Percentiles rank a stretch among this genome's conserved stretches.
Conservation (phyloP, 2,329 filamentous ascomycete species). For the Knoxdaviesia capensis region DNA sequence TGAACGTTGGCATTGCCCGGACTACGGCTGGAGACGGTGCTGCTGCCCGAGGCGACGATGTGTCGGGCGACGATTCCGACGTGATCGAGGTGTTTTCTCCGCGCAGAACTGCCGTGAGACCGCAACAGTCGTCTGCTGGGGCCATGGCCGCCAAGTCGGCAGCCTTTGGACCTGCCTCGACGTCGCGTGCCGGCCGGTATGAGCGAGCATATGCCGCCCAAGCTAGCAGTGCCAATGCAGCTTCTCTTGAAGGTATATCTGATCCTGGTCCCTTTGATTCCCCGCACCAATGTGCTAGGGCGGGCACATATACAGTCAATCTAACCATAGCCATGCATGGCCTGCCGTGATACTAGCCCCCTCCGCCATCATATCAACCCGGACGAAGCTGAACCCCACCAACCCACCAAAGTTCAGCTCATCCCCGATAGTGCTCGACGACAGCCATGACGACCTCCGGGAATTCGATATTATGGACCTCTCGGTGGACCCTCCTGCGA, state of each 20-base stretch:
- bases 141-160: not conserved
- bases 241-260: not conserved
- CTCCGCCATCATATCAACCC: not conserved
- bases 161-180: not conserved
- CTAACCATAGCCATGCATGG: not conserved
- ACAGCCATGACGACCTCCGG: conserved; percentile 14
- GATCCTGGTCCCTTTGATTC: not conserved
- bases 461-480: conserved; percentile 14
- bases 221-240: not conserved
- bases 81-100: not conserved
- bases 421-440: conserved; percentile 17
- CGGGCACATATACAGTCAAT: not conserved
- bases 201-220: conserved; percentile 3
- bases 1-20: no score
- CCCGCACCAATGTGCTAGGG: not conserved
- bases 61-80: not conserved
- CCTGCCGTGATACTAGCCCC: not conserved
- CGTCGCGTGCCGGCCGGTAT: conserved; percentile 1
- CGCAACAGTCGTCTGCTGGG: not conserved
- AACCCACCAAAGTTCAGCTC: not conserved
- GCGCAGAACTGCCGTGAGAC: not conserved
- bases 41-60: not conserved
- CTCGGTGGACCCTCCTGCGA: conserved; percentile 22
- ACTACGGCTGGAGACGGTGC: not conserved
- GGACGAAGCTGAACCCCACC: not conserved